Evolutionary conservation across 768 basidiomycete genomes (phyloP), one percentile per base, ranked within the genome.

Genomic region (Psilocybe cyanescens): DNA sequence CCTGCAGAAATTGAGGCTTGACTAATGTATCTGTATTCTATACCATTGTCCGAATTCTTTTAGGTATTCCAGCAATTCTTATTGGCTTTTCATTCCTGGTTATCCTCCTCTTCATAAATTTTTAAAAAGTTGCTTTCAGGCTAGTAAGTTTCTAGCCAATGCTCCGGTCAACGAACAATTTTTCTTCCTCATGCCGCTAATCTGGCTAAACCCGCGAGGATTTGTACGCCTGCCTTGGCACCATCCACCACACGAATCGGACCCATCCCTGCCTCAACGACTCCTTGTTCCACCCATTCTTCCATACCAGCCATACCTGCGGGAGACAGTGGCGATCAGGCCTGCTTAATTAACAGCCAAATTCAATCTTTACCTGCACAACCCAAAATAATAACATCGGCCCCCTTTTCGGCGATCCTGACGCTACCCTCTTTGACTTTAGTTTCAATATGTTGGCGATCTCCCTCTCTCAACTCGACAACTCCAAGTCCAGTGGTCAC

Each of bases 221-320:
- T 64, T 57, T 75, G 73, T 2, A 77, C 70, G 1, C 76, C 77
- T 29, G 76, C 76, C 67, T 76, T 79, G 35, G 74, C 76, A 2
- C 77, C 78, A 63, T 78, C 78, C 6, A 77, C 73, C 5, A 78
- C 73, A 7, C 61, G 62, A 14, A 77, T 71, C 28, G 69, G 59
- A 4, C 33, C 39, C 9, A 71, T 62, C 17, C 71, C 73, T n/a
- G 68, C 72, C 12, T 72, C 73, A 7, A 52, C 55, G 17, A 74
- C 73, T 9, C 71, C 71, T 51, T 65, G 50, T 54, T 70, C 67
- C 28, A 78, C 71, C 11, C 75, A 46, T 8, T 55, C 59, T 61
- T 78, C 77, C 75, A 76, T 78, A 4, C 77, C 76, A 4, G 74
- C 69, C 75, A 77, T 79, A 16, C 72, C 73, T 74, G 39, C 44